phyloP scores from a whole-genome alignment of 108 stramenopile genomes.

The Skeletonema grethae region DNA sequence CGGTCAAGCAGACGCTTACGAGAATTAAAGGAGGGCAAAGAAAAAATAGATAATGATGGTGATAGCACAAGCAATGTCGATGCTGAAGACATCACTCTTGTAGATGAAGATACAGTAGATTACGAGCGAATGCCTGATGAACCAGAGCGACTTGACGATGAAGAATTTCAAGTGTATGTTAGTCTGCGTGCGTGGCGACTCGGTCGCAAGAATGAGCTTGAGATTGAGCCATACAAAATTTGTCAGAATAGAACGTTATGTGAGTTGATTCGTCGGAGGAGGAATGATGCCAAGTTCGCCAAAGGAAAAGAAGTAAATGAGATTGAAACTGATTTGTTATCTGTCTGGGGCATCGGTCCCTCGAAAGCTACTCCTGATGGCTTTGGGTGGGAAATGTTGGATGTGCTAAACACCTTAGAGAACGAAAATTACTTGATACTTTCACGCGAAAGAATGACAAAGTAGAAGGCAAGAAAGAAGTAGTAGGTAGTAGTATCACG shows the following conservation, averaged over 20 bases:
- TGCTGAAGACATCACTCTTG: neutral
- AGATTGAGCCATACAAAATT: slow-evolving; percentile 39
- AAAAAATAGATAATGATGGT: neutral
- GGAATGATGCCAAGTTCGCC: slow-evolving; percentile 23
- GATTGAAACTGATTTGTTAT: slow-evolving; percentile 24
- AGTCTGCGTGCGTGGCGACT: slow-evolving; percentile 32
- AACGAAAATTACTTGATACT: slow-evolving; percentile 7
- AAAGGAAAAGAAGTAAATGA: slow-evolving; percentile 8
- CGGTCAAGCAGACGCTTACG: slow-evolving; percentile 26
- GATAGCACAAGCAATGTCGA: slow-evolving; percentile 1
- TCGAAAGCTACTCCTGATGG: slow-evolving; percentile 25
- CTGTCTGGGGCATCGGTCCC: slow-evolving; percentile 36
- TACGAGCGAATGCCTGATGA: slow-evolving; percentile 29
- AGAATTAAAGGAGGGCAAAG: slow-evolving; percentile 17
- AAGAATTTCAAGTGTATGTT: slow-evolving; percentile 38
- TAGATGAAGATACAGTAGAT: slow-evolving; percentile 9
- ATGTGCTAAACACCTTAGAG: slow-evolving; percentile 4
- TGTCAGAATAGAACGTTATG: slow-evolving; percentile 40
- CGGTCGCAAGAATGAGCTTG: slow-evolving; percentile 29
- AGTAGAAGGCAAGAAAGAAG: neutral
- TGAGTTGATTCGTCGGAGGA: slow-evolving; percentile 26
- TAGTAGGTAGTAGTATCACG: too few relatives aligned
- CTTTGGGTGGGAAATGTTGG: slow-evolving; percentile 39
- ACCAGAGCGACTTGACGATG: slow-evolving; percentile 29
- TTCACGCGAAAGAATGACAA: neutral